Evolutionary conservation across 495 filamentous ascomycete genomes (phyloP).

Genomic region (Cercophora newfieldiana): DNA sequence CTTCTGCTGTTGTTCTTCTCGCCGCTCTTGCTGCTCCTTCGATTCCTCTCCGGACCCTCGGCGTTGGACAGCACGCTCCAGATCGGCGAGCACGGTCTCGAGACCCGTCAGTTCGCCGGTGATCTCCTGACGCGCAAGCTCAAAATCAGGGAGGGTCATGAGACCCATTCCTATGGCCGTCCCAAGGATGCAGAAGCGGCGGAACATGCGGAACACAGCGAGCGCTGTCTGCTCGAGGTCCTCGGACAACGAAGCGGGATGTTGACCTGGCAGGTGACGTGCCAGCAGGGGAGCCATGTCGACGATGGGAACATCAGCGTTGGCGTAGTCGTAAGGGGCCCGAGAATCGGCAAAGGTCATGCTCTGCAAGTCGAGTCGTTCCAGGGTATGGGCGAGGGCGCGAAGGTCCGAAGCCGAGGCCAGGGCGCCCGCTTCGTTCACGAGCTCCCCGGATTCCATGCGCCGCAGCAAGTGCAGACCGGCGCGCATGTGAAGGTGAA

Average conservation of each 20-base stretch:
- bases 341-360: constrained; percentile 18
- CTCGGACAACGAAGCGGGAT: no score
- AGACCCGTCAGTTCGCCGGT: background rate
- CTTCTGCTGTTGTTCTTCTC: background rate
- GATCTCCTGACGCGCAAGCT: background rate
- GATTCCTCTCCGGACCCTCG: background rate
- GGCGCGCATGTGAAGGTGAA: constrained; percentile 19
- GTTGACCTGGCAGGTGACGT: background rate
- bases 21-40: background rate
- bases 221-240: background rate
- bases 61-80: background rate
- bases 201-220: constrained; percentile 7
- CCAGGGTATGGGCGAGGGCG: constrained; percentile 18
- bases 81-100: background rate
- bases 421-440: background rate
- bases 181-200: constrained; percentile 2
- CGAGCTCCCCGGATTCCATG: background rate
- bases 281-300: background rate
- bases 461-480: constrained; percentile 15
- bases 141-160: background rate
- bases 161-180: background rate
- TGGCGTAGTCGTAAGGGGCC: constrained; percentile 15
- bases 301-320: background rate
- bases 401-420: background rate
- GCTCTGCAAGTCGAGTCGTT: constrained; percentile 21